phyloP scores from a whole-genome alignment of 768 basidiomycete genomes.

The button mushroom (Agaricus bisporus) region DNA sequence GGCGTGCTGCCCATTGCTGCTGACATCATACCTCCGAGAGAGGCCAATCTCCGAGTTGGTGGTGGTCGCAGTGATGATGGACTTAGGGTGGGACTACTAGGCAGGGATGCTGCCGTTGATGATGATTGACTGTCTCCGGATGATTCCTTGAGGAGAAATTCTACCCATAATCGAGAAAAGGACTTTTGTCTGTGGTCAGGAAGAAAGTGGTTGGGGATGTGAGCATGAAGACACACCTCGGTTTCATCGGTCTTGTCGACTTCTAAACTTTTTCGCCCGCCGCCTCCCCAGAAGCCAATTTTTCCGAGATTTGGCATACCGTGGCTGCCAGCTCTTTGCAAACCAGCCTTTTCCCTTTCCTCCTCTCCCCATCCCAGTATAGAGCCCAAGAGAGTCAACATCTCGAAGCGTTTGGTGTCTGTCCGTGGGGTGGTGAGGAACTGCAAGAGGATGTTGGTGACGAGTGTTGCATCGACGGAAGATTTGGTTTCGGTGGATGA shows the following conservation, averaged over 20 bases:
- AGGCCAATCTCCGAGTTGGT: conserved; percentile 23
- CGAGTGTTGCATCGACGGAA: conserved; percentile 80
- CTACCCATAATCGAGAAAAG: conserved; percentile 96
- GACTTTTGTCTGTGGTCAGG: conserved; percentile 46
- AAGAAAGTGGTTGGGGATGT: neutral
- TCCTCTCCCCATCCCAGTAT: conserved; percentile 90
- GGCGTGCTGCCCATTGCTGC: conserved; percentile 28
- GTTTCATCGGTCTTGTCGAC: conserved; percentile 80
- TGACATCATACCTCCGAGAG: conserved; percentile 19
- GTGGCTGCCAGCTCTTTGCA: conserved; percentile 48
- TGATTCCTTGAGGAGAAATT: conserved; percentile 94
- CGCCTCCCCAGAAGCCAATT: conserved; percentile 37
- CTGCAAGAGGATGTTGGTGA: conserved; percentile 88
- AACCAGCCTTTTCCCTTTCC: conserved; percentile 88
- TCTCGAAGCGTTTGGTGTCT: conserved; percentile 95
- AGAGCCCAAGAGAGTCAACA: conserved; percentile 82
- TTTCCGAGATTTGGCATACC: neutral
- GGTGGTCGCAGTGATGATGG: conserved; percentile 13
- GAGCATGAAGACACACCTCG: conserved; percentile 44
- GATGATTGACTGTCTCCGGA: conserved; percentile 28
- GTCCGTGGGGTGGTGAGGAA: conserved; percentile 88
- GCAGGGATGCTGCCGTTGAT: conserved; percentile 26
- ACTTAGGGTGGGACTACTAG: conserved; percentile 24
- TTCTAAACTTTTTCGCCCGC: conserved; percentile 41
- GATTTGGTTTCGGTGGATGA: conserved; percentile 78